phyloP scores from a whole-genome alignment of 257 asterid species.

The Scutellaria barbata region DNA sequence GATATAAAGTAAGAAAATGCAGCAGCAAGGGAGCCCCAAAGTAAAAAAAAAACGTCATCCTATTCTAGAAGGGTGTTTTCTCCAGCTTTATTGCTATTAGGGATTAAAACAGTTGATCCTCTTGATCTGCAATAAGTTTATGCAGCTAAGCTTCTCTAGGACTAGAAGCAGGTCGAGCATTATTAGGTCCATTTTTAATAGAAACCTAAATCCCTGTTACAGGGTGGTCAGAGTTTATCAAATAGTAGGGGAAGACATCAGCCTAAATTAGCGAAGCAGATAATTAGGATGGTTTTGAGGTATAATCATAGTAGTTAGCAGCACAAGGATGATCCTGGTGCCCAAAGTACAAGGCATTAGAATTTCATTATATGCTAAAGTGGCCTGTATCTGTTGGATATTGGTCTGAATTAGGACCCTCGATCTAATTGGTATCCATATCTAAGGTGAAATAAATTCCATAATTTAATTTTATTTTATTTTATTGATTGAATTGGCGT shows the following conservation, averaged over 20 bases:
- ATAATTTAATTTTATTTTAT: too few species aligned
- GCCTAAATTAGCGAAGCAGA: background rate
- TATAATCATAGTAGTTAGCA: background rate
- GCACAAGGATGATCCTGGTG: too few species aligned
- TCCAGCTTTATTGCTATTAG: background rate
- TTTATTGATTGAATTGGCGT: background rate
- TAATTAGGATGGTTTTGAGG: background rate
- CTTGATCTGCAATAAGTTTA: background rate
- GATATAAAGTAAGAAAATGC: slow-evolving; percentile 19
- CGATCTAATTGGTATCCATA: background rate
- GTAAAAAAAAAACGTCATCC: background rate
- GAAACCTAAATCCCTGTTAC: background rate
- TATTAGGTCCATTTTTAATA: background rate
- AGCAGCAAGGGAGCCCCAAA: background rate
- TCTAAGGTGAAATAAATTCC: background rate
- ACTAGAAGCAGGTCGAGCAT: background rate
- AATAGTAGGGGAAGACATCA: background rate
- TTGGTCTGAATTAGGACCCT: background rate
- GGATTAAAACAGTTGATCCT: too few species aligned
- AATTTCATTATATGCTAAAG: background rate
- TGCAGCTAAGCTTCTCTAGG: slow-evolving; percentile 24
- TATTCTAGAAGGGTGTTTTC: background rate
- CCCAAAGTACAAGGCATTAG: background rate
- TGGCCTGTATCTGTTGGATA: background rate
- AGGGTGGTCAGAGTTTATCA: background rate